phyloP scores from a whole-genome alignment of 1,284 basidiomycete genomes.

The Austropuccinia psidii region DNA sequence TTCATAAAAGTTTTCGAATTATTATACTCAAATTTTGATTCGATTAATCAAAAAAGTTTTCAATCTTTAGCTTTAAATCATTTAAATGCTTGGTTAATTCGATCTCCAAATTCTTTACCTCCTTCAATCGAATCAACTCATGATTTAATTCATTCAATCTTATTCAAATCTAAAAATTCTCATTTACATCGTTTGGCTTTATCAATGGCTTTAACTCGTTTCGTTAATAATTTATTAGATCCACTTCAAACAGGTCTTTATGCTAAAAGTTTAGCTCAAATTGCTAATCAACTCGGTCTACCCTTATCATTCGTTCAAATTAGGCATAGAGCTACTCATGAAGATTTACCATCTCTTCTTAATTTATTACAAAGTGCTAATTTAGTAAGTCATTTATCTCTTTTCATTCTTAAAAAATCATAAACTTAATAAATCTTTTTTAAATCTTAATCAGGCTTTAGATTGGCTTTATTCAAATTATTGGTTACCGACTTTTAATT shows the following conservation, averaged over 20 bases:
- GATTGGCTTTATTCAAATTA: conserved; percentile 26
- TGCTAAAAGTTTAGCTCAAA: conserved; percentile 79
- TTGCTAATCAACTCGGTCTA: conserved; percentile 75
- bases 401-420: not conserved
- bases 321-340: conserved; percentile 89
- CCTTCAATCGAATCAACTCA: conserved; percentile 66
- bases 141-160: conserved; percentile 59
- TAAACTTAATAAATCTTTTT: not conserved
- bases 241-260: conserved; percentile 73
- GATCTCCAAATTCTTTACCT: conserved; percentile 59
- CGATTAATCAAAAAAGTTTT: not conserved
- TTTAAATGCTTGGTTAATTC: conserved; percentile 18
- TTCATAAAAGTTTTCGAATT: conserved; percentile 71
- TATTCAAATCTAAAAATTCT: conserved; percentile 46
- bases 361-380: conserved; percentile 67
- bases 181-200: conserved; percentile 54
- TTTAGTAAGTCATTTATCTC: conserved; percentile 37
- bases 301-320: conserved; percentile 89
- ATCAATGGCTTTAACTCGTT: conserved; percentile 61
- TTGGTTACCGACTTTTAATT: conserved; percentile 1
- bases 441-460: not conserved
- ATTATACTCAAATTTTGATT: conserved; percentile 55
- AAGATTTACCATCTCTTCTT: conserved; percentile 79
- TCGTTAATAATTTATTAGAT: conserved; percentile 70
- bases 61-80: conserved; percentile 1